phyloP scores from a whole-genome alignment of 2,329 filamentous ascomycete species.

The Leptographium wingfieldii region DNA sequence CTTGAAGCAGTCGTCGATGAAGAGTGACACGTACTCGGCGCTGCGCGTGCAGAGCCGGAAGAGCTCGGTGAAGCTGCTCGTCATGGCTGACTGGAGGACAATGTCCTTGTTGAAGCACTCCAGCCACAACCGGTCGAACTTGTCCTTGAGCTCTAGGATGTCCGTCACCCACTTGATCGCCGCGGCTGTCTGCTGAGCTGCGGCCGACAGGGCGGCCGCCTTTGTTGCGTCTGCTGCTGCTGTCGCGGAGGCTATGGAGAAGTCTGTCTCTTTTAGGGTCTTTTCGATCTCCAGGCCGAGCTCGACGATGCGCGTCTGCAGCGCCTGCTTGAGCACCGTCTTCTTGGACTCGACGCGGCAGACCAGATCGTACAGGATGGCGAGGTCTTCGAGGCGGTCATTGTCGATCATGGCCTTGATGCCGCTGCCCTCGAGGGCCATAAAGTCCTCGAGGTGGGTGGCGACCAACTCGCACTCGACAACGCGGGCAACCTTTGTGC shows the following conservation, averaged over 20 bases:
- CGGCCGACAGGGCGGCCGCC: constrained; percentile 36
- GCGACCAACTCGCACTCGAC: constrained; percentile 72
- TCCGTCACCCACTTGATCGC: constrained; percentile 95
- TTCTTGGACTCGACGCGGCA: constrained; percentile 66
- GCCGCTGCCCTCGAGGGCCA: constrained; percentile 74
- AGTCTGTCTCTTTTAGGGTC: constrained; percentile 41
- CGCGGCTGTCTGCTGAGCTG: constrained; percentile 70
- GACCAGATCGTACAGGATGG: constrained; percentile 71
- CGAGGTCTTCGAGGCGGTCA: constrained; percentile 64
- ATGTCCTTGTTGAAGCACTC: constrained; percentile 64
- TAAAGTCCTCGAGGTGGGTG: constrained; percentile 65
- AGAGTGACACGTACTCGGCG: constrained; percentile 88
- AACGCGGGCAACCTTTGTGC: constrained; percentile 60
- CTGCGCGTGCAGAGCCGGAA: constrained; percentile 82
- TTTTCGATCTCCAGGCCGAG: constrained; percentile 77
- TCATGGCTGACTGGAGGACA: constrained; percentile 67
- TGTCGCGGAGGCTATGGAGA: constrained; percentile 24
- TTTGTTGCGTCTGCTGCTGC: constrained; percentile 20
- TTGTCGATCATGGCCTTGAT: constrained; percentile 86
- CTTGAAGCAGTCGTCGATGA: constrained; percentile 94
- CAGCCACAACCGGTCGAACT: constrained; percentile 71
- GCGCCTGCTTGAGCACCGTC: constrained; percentile 50
- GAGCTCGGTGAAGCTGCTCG: constrained; percentile 79
- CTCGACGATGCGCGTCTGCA: constrained; percentile 65
- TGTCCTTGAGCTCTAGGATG: constrained; percentile 71